Percentiles rank a stretch among this genome's conserved stretches.
Evolutionary conservation across 2,329 filamentous ascomycete species (phyloP).

Genomic region (Botrytis fragariae): DNA sequence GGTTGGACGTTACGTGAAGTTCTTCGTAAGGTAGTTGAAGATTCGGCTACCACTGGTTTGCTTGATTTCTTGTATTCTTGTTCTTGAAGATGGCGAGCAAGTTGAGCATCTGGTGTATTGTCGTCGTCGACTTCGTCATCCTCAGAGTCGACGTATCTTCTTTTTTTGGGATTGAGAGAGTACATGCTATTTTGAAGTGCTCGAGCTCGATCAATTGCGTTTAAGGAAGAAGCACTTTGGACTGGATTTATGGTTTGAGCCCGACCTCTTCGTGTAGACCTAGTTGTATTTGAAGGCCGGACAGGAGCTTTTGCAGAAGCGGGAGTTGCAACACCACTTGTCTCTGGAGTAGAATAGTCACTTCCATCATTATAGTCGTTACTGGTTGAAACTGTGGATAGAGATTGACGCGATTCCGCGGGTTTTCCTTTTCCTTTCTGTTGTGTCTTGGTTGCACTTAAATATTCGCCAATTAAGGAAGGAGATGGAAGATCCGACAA

Average conservation of each 20-base stretch:
- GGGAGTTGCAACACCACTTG: conserved; percentile 55
- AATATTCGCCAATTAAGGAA: conserved; percentile 24
- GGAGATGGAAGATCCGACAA: conserved; percentile 25
- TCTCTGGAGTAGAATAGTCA: conserved; percentile 60
- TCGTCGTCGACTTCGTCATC: conserved; percentile 42
- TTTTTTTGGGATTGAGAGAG: conserved; percentile 45
- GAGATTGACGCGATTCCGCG: conserved; percentile 38
- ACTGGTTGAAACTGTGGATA: conserved; percentile 42
- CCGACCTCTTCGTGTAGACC: conserved; percentile 32
- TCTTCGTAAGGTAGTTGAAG: conserved; percentile 21
- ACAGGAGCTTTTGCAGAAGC: conserved; percentile 37
- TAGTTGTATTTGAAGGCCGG: conserved; percentile 21
- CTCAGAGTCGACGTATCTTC: conserved; percentile 47
- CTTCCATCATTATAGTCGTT: conserved; percentile 44
- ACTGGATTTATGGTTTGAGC: conserved; percentile 20
- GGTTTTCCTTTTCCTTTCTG: conserved; percentile 27
- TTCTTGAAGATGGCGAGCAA: conserved; percentile 57
- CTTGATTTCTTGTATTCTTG: conserved; percentile 46
- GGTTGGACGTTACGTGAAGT: conserved; percentile 26
- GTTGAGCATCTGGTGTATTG: conserved; percentile 46
- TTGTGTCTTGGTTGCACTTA: conserved; percentile 17
- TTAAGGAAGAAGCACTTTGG: conserved; percentile 34
- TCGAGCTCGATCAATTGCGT: conserved; percentile 46
- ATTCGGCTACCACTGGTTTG: conserved; percentile 39
- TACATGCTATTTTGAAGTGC: conserved; percentile 50